Evolutionary conservation across 129 eudicot genomes (phyloP), one percentile per base, ranked within the genome.

Genomic region (Arctium minus): DNA sequence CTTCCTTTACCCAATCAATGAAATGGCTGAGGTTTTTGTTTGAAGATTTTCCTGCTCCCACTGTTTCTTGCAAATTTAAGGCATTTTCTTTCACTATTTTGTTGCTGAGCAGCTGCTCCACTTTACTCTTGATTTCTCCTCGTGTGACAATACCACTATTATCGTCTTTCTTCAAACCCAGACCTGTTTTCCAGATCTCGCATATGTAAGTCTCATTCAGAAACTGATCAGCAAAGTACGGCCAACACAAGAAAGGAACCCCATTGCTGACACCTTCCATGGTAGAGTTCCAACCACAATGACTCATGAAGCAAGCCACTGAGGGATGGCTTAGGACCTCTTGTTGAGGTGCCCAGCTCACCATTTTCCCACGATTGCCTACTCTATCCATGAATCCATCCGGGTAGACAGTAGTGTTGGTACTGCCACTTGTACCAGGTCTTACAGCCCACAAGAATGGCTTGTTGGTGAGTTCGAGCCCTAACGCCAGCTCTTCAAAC

Each of bases 261-360:
- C 96, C 97, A 42, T 84, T 88, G 84, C 92, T 83, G 5, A 89
- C 75, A 46, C 92, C 90, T 86, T 91, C 96, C 50, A 86, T 18
- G 13, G 86, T 85, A 3, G 96, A 93, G 79, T 90, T 89, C 94
- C 97, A 90, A 12, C 97, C 94, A 53, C 92, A 90, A 64, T 92
- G 95, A 42, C 86, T 91, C 53, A 91, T 3, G 72, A 91, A 91
- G 35, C 93, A 89, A 44, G 88, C 93, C 30, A 93, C 73, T 0
- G 92, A 91, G 33, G 93, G 90, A 84, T 92, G 95, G 0, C 75
- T 48, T 0, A 89, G 40, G 32, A 91, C 88, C 78, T 80, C 65
- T 71, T 87, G 88, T 79, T 92, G 97, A 8, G 94, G 92, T 31
- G 94, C 91, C 92, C 97, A 93, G 1, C 81, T 68, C 64, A 89